phyloP scores from a whole-genome alignment of 2,329 filamentous ascomycete species.

The Cercospora janseana region DNA sequence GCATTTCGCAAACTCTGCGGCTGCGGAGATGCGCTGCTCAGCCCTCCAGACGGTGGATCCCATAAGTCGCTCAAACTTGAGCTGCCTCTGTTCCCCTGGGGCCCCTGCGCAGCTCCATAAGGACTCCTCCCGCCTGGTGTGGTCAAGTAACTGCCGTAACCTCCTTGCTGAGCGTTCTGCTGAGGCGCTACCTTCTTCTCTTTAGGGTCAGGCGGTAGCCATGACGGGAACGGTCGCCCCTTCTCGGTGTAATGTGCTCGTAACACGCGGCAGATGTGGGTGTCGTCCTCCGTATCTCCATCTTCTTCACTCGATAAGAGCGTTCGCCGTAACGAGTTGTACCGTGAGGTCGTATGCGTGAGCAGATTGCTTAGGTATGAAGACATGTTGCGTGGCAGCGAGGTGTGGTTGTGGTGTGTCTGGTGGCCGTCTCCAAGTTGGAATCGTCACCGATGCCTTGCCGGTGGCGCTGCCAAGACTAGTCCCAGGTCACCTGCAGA shows the following conservation, averaged over 20 bases:
- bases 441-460: constrained; percentile 3
- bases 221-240: constrained; percentile 73
- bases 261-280: constrained; percentile 89
- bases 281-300: constrained; percentile 72
- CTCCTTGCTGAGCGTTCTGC: constrained; percentile 36
- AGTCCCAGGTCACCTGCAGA: not conserved
- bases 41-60: constrained; percentile 45
- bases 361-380: constrained; percentile 77
- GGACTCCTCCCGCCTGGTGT: constrained; percentile 36
- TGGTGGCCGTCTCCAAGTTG: not conserved
- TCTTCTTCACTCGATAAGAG: constrained; percentile 63
- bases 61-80: constrained; percentile 60
- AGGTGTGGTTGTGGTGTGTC: not conserved
- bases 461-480: not conserved
- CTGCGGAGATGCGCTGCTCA: constrained; percentile 41
- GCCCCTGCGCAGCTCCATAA: constrained; percentile 11
- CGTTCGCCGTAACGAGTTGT: constrained; percentile 60
- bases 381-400: constrained; percentile 55
- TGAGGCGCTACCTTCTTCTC: constrained; percentile 43
- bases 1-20: constrained; percentile 44
- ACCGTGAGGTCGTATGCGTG: constrained; percentile 56
- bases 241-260: constrained; percentile 92
- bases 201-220: constrained; percentile 92
- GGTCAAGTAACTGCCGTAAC: constrained; percentile 33
- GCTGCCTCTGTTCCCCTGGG: constrained; percentile 35